Evolutionary conservation across 495 filamentous ascomycete genomes (phyloP).

Genomic region (Ramalina intermedia): DNA sequence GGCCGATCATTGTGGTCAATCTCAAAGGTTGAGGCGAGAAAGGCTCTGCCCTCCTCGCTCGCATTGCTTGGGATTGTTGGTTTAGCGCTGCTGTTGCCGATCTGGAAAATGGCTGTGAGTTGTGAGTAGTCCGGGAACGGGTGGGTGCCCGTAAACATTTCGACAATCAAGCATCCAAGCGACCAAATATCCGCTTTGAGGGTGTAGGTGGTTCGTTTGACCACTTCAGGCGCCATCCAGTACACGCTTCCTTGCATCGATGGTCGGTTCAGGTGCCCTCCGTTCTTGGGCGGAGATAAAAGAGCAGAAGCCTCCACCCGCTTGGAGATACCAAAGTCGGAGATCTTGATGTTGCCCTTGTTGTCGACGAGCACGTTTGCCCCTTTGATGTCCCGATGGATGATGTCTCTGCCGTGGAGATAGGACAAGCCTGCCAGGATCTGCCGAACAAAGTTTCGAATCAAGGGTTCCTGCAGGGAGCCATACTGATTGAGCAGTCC

Average conservation of each 20-base stretch:
- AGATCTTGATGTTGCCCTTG: conserved; percentile 98
- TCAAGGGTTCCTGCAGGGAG: conserved; percentile 78
- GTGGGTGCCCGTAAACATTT: conserved; percentile 97
- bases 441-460: conserved; percentile 93
- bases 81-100: conserved; percentile 72
- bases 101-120: conserved; percentile 96
- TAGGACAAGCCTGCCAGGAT: conserved; percentile 92
- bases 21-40: conserved; percentile 83
- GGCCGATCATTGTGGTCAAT: conserved; percentile 85
- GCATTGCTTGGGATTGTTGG: conserved; percentile 83
- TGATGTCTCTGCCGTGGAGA: conserved; percentile 88
- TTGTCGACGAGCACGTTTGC: conserved; percentile 98
- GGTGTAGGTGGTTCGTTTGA: conserved; percentile 92
- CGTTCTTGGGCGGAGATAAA: conserved; percentile 38
- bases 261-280: conserved; percentile 63
- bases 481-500: conserved; percentile 98
- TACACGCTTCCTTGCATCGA: conserved; percentile 95
- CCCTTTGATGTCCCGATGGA: conserved; percentile 97
- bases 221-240: conserved; percentile 99
- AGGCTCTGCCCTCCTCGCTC: conserved; percentile 70
- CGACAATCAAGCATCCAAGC: conserved; percentile 87
- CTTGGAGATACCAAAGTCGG: conserved; percentile 98
- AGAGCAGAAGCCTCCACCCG: conserved; percentile 71
- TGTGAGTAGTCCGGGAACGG: conserved; percentile 96
- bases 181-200: conserved; percentile 99